Evolutionary conservation across 441 rosid genomes (phyloP), one percentile per base, ranked within the genome.

Genomic region (Breynia disticha): DNA sequence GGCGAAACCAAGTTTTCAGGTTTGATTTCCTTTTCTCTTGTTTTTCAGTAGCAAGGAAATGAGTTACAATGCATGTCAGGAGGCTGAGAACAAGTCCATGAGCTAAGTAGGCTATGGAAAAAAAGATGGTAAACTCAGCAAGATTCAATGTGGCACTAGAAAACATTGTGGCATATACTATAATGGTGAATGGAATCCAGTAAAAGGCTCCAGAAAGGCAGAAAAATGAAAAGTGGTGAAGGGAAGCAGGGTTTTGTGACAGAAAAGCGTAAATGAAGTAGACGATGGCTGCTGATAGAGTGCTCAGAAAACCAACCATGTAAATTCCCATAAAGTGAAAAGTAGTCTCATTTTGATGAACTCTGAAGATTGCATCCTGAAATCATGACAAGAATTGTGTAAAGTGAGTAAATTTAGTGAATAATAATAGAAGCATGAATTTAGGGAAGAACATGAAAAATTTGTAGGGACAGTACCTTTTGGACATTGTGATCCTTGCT

Each of bases 121-220:
- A 18, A 35, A 69, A 66, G 49, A 69, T 41, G 37, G 86, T 74
- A 39, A 69, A 76, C 57, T 50, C 46, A 35, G 61, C 62, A n/a
- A 83, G 74, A 46, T 74, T 74, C 35, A 65, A 39, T 37, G 60
- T 59, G 54, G 67, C 4, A 17, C 17, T 21, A 0, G 64, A 17
- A 47, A 72, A 74, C 82, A 77, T 76, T 62, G 67, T 39, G 52
- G 69, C 67, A 15, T 81, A 81, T 13, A 80, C 79, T 37, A 71
- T 38, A 48, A 77, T 32, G 19, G 79, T 72, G 71, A 77, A 79
- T 0, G 87, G 87, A 39, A 74, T 24, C 87, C 91, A 84, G 46
- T 79, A 81, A 24, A 81, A 77, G 39, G 85, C 77, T 69, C 91
- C 91, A 13, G 68, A 55, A 58, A 81, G 66, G 76, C 86, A 81